Percentiles rank a stretch among this genome's conserved stretches.
Conservation (phyloP, 75 land plant genomes). For the Cryptomeria japonica region DNA sequence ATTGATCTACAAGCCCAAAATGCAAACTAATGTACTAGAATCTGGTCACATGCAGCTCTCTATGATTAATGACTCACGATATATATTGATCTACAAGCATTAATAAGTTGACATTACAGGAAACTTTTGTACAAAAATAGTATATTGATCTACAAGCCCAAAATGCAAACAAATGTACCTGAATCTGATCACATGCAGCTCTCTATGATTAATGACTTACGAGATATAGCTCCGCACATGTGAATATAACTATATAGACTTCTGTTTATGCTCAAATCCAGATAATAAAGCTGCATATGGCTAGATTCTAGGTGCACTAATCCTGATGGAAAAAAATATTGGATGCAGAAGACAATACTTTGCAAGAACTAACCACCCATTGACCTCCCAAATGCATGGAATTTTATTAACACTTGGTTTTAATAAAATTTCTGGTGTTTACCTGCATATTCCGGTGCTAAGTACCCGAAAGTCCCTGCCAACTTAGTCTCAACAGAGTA, state of each 20-base stretch:
- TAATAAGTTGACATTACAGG: background rate
- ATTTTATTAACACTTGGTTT: background rate
- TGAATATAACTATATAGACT: background rate
- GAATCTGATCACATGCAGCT: background rate
- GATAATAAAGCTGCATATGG: background rate
- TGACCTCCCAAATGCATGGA: background rate
- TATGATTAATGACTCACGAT: too few species aligned
- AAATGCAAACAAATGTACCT: background rate
- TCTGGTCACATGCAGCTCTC: background rate
- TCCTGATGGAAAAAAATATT: background rate
- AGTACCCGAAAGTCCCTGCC: constrained; percentile 89
- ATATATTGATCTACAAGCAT: too few species aligned
- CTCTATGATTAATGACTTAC: background rate
- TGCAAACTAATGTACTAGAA: background rate
- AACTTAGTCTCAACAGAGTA: constrained; percentile 68
- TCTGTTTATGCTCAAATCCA: background rate
- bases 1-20: background rate
- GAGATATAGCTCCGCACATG: background rate
- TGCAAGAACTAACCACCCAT: background rate
- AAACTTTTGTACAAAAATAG: background rate
- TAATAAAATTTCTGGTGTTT: background rate
- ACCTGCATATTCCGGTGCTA: constrained; percentile 95
- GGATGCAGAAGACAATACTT: background rate
- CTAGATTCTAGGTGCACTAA: background rate
- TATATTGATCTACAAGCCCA: background rate